Evolutionary conservation across 2,329 filamentous ascomycete species (phyloP), one percentile per base, ranked within the genome.

Genomic region (Geosmithia putterillii): DNA sequence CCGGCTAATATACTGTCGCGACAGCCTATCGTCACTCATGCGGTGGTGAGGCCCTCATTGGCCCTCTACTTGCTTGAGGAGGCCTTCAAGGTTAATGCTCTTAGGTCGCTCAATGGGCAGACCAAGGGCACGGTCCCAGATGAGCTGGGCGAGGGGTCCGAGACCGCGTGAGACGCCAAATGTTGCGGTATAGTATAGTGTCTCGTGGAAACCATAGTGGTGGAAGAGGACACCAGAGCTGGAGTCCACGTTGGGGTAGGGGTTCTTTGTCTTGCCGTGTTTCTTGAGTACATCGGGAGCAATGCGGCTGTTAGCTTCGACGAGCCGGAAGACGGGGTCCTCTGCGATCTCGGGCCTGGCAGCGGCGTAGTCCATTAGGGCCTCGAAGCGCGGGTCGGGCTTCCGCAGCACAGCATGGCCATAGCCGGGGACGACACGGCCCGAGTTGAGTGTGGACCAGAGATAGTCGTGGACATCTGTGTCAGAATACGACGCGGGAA

Each of bases 261-360:
- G 88, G 69, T 95, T 95, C 75, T 94, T 94, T 52, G 88, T 95
- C 81, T 95, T 96, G 64, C 92, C 92, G 60, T 98, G 92, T 69
- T 95, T 81, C 55, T 79, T 92, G 54, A 98, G 73, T 18, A 98
- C 92, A 42, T 79, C 76, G 15, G 92, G 92, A 0, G 92, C 92
- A 49, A 98, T 83, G 57, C 88, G 83, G 51, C 83, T 88, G 71
- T 94, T 96, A 69, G 84, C 82, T 75, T 89, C 84, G 44, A 98
- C 90, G 10, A 98, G 79, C 64, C 87, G 79, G 80, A 95, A 96
- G 49, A 96, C 81, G 2, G 90, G 88, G 62, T 96, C 85, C 40
- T 74, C 67, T 38, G 86, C 81, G 49, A 98, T 95, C 54, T 90
- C 84, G 14, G 86, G 85, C 10, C 88, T 83, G 15, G 84, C 76